These are phyloP conservation scores for Aspergillus spinulosporus DNA, from an alignment of 2,329 filamentous ascomycete species.

Conservation along the genomic window DNA sequence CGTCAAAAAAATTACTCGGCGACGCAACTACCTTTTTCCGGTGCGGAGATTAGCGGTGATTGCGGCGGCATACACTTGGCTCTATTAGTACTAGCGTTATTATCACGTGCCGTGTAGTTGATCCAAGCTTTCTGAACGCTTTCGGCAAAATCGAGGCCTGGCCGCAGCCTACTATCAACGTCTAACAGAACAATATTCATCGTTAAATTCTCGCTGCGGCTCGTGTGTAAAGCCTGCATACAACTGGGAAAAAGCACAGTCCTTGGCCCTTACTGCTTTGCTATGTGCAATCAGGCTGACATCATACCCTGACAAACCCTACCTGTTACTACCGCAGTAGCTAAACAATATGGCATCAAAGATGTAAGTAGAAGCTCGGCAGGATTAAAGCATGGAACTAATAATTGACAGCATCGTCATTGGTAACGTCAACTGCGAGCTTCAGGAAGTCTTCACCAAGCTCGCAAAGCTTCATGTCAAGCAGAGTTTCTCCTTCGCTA, in stretches of 20 bases:
- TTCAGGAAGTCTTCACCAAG: constrained; percentile 76
- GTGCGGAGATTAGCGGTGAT: constrained; percentile 26
- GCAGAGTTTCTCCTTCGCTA: constrained; percentile 81
- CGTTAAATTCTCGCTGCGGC: no score
- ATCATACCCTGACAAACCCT: constrained; percentile 17
- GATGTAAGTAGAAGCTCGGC: constrained; percentile 47
- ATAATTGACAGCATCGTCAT: constrained; percentile 62
- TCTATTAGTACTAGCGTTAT: no score
- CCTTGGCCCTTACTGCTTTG: background rate
- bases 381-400: constrained; percentile 12
- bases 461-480: constrained; percentile 78
- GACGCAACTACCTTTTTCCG: constrained; percentile 34
- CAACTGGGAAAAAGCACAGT: background rate
- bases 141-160: constrained; percentile 17
- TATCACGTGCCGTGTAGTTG: no score
- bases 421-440: constrained; percentile 77
- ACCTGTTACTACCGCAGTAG: background rate
- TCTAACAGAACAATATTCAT: background rate
- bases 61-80: constrained; percentile 22
- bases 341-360: constrained; percentile 54
- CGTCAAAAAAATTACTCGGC: constrained; percentile 43
- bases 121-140: constrained; percentile 34
- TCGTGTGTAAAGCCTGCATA: background rate
- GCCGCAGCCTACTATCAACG: background rate
- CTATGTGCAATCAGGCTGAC: constrained; percentile 12